Conservation (phyloP, 352 stramenopile genomes). For the Pythium chondricola region DNA sequence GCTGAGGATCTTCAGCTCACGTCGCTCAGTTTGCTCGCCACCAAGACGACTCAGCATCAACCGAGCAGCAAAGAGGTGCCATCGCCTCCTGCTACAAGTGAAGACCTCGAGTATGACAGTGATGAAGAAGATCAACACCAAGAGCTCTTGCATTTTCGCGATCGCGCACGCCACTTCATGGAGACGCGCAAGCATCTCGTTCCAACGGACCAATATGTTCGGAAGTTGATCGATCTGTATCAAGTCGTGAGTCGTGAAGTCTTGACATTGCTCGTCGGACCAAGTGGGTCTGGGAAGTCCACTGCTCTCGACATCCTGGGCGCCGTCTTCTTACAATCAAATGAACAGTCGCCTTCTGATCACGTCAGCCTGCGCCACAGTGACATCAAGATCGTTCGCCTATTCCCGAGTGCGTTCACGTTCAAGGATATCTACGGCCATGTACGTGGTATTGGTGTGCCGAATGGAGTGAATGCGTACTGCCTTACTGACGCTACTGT, state of each 20-base stretch:
- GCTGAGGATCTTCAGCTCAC: constrained; percentile 38
- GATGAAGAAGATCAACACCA: constrained; percentile 32
- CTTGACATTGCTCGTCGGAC: constrained; percentile 43
- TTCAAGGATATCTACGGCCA: constrained; percentile 49
- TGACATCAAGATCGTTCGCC: constrained; percentile 19
- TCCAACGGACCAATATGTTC: constrained; percentile 27
- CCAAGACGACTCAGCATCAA: too few species aligned
- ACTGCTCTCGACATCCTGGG: constrained; percentile 40
- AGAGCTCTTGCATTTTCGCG: constrained; percentile 17
- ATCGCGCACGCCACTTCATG: background rate
- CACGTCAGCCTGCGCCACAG: background rate
- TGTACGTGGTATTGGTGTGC: too few species aligned
- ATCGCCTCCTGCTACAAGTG: too few species aligned
- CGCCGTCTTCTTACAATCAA: constrained; percentile 17
- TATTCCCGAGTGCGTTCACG: constrained; percentile 38
- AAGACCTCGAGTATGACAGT: constrained; percentile 25
- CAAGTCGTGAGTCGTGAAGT: constrained; percentile 30
- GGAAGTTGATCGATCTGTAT: constrained; percentile 60
- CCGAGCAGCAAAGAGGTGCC: background rate
- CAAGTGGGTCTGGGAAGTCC: constrained; percentile 51
- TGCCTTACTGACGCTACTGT: background rate
- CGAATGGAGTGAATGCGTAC: too few species aligned
- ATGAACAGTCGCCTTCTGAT: background rate
- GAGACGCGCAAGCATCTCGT: constrained; percentile 7
- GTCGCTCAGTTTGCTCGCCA: constrained; percentile 7